Evolutionary conservation across 345 rosid genomes (phyloP).

Genomic region (Laguncularia racemosa): DNA sequence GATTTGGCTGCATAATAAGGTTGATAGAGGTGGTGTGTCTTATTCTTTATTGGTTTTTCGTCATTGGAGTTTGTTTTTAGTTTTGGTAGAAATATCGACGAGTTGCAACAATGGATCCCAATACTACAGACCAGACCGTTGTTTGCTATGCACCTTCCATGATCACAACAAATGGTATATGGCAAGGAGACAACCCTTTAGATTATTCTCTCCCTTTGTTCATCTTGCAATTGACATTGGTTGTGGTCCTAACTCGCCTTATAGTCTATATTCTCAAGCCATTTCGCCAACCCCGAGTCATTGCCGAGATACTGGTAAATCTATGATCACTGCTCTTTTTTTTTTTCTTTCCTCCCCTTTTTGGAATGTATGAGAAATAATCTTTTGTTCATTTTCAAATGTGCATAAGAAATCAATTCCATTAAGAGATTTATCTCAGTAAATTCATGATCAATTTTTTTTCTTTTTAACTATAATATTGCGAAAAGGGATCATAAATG

Average conservation of each 20-base stretch:
- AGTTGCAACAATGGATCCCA: neutral
- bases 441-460: no score
- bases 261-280: conserved; percentile 73
- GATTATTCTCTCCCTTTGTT: conserved; percentile 89
- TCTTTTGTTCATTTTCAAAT: no score
- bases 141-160: conserved; percentile 86
- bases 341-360: neutral
- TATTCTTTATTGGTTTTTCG: no score
- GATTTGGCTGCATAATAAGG: no score
- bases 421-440: no score
- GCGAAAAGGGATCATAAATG: no score
- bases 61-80: neutral
- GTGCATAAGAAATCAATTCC: no score
- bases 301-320: conserved; percentile 69
- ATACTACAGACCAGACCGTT: conserved; percentile 26
- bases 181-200: conserved; percentile 97
- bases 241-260: conserved; percentile 61
- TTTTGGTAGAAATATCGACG: neutral
- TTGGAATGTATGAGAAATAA: no score
- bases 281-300: conserved; percentile 85
- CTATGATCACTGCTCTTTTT: neutral
- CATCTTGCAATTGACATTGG: conserved; percentile 71
- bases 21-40: no score
- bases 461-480: no score
- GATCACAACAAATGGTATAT: conserved; percentile 91